Evolutionary conservation across 2,329 filamentous ascomycete genomes (phyloP).

Genomic region (Aspergillus clavatus): DNA sequence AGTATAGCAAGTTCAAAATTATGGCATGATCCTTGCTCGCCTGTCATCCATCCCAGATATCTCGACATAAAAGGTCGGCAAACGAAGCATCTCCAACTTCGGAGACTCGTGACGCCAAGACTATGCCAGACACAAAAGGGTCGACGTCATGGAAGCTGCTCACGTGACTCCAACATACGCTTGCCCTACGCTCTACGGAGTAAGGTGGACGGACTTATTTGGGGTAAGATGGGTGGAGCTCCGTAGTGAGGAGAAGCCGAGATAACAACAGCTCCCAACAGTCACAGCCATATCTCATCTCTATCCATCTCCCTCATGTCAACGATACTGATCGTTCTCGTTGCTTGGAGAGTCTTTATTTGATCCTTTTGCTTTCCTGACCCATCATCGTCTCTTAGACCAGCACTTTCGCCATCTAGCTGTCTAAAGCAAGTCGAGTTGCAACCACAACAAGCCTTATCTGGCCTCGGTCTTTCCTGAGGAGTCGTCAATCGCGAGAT

Average conservation of each 20-base stretch:
- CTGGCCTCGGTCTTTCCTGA: not conserved
- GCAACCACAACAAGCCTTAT: not conserved
- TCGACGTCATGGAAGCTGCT: not conserved
- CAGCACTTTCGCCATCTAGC: not conserved
- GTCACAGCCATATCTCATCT: not conserved
- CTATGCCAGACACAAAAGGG: too few relatives aligned
- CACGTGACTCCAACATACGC: conserved; percentile 16
- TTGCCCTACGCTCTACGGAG: too few relatives aligned
- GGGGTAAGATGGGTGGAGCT: too few relatives aligned
- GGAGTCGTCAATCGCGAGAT: not conserved
- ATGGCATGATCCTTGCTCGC: too few relatives aligned
- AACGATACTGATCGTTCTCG: not conserved
- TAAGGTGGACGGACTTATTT: not conserved
- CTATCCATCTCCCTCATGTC: not conserved
- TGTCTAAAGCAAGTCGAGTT: not conserved
- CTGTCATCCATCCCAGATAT: too few relatives aligned
- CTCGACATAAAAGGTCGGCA: too few relatives aligned
- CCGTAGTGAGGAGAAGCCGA: not conserved
- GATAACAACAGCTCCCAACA: not conserved
- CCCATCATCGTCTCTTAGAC: not conserved
- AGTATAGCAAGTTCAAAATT: too few relatives aligned
- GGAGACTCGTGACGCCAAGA: too few relatives aligned
- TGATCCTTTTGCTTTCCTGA: not conserved
- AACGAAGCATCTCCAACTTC: too few relatives aligned
- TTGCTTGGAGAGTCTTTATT: not conserved